Base-by-base conservation (phyloP, 345 rosid species). In the Hevea brasiliensis region DNA sequence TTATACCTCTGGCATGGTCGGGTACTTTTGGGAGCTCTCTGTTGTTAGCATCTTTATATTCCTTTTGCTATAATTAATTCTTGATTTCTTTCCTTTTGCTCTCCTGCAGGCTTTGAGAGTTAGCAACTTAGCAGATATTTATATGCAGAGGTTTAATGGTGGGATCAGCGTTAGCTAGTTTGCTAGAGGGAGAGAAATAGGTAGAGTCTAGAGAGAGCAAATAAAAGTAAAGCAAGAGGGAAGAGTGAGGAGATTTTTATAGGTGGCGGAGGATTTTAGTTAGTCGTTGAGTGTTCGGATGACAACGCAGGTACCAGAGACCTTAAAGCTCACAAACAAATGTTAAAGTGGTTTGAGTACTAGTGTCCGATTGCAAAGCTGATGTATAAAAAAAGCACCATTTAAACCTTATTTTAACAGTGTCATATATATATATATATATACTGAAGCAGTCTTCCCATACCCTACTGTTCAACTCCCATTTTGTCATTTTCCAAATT, bases 1-100 rank as follows among this genome's bases (percentile, higher is more conserved):
- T 3, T 68, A 20, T 84, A 92, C 97, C 97, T 92, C 97, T 66
- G 88, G 78, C 88, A 88, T 81, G 81, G 88, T 85, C 57, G 86
- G 85, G 73, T 73, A 65, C 67, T 81, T 76, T 29, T 77, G 82
- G 78, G 86, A 84, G 73, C 78, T 83, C 66, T 78, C 72, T 68
- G 80, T 82, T 50, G 78, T 68, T 71, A 73, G 83, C 88, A 87
- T 83, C n/a, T 79, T 79, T 75, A 45, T 50, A 67, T 67, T 73
- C 21, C 55, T 61, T 65, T 71, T 63, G 14, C 24, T 35, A 24
- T 32, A 1, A 32, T 32, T 32, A 32, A 32, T 1, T 32, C 37
- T 32, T 32, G 37, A 32, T 32, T 32, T 32, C 37, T 32, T 32
- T 32, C 37, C 37, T 32, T 32, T 32, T 32, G 37, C 37, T 32